Evolutionary conservation across 495 filamentous ascomycete species (phyloP), one percentile per base, ranked within the genome.

Genomic region (Letharia lupina): DNA sequence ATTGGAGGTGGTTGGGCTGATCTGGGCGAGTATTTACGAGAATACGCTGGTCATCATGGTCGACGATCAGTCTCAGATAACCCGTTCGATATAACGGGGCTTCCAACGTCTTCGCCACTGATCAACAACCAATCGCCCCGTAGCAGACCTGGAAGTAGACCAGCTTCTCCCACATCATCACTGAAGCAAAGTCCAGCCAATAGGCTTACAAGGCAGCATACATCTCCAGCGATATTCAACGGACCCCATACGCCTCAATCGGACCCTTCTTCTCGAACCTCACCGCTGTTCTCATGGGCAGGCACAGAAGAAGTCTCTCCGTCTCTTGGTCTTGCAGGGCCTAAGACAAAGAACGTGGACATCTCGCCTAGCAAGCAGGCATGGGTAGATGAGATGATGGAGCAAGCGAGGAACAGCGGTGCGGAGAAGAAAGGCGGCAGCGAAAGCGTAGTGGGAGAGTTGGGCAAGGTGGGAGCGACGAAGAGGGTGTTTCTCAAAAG

Each of bases 1-100:
- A 91, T 98, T 31, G 94, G 94, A 20, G 94, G 94, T 65, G 94
- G 94, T 45, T 98, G 94, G 94, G 90, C 91, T 18, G 94, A 98
- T 73, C 78, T 98, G 33, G 91, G 87, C 37, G 93, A 96, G 75
- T 98, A 96, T 73, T 81, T 98, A n/a, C 86, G 88, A 68, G 90
- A 96, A 73, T 98, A 96, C 71, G 91, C 91, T 31, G 82, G 85
- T 57, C 94, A 98, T 74, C 94, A 98, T 73, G 89, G 91, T 31
- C 75, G 77, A 42, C 77, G 80, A n/a, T 47, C 68, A 16, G 64
- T 72, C 40, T 67, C 64, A n/a, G 69, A 68, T 39, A 61, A 48
- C n/a, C 65, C 62, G 1, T 74, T 73, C 52, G 59, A 72, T 7
- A 64, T 71, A 7, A 64, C 66, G 47, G 69, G 67, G 28, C 57